These are phyloP conservation scores for Cubamyces sp. DNA, from an alignment of 768 basidiomycete species.

Conservation along the genomic window DNA sequence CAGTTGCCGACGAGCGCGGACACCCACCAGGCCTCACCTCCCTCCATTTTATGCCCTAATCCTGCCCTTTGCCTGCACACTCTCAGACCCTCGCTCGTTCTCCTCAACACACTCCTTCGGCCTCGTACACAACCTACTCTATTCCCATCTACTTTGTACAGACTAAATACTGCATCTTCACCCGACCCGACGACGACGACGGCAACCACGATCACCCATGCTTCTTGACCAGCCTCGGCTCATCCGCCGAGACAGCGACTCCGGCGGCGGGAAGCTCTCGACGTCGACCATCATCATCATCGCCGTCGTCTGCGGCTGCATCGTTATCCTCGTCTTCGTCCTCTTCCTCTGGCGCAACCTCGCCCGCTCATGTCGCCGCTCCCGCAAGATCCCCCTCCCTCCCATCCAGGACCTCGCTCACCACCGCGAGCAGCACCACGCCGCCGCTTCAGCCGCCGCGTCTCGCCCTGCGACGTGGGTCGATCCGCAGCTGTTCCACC, in stretches of 20 bases:
- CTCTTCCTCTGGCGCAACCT: conserved; percentile 44
- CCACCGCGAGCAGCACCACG: conserved; percentile 55
- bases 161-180: background rate
- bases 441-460: conserved; percentile 40
- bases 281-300: conserved; percentile 50
- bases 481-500: conserved; percentile 25
- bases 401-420: conserved; percentile 69
- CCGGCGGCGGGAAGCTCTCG: conserved; percentile 28
- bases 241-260: conserved; percentile 12
- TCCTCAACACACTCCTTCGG: conserved; percentile 1
- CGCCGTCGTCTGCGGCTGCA: conserved; percentile 47
- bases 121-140: conserved; percentile 15
- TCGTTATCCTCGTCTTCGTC: conserved; percentile 45
- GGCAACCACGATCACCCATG: conserved; percentile 8
- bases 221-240: conserved; percentile 17
- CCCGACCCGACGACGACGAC: background rate
- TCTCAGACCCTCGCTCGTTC: background rate
- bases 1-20: conserved; percentile 13
- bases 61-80: background rate
- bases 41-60: conserved; percentile 11
- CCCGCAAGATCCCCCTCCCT: conserved; percentile 53
- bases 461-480: conserved; percentile 31
- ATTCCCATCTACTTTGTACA: background rate
- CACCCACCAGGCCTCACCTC: background rate
- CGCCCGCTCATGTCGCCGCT: conserved; percentile 37